Evolutionary conservation across 257 asterid species (phyloP).

Genomic region (Ajuga chamaepitys): DNA sequence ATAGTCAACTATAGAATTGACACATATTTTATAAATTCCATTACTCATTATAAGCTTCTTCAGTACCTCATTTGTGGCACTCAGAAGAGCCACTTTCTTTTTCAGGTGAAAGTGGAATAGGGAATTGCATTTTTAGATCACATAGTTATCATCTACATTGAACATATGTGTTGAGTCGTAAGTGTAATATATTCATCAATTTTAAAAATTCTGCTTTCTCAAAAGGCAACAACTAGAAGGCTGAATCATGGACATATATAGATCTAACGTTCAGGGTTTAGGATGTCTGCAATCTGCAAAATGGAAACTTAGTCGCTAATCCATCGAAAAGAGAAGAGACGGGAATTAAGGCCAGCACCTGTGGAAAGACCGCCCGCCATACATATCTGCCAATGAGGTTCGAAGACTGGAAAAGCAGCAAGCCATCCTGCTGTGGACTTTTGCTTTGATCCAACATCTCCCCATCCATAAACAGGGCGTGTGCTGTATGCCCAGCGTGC

Average conservation of each 20-base stretch:
- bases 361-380: slow-evolving; percentile 98
- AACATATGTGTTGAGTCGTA: neutral
- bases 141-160: neutral
- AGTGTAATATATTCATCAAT: neutral
- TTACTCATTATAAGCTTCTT: neutral
- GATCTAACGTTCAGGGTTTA: neutral
- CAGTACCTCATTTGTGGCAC: neutral
- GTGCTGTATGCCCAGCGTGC: slow-evolving; percentile 95
- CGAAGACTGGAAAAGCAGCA: slow-evolving; percentile 97
- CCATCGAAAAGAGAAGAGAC: neutral
- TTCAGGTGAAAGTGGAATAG: neutral
- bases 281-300: neutral
- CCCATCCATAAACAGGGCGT: slow-evolving; percentile 93
- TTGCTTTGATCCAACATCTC: slow-evolving; percentile 72
- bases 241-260: neutral
- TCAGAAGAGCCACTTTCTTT: neutral
- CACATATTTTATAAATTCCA: neutral
- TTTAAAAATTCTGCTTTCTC: neutral
- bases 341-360: slow-evolving; percentile 32
- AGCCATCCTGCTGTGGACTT: slow-evolving; percentile 99
- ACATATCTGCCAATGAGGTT: slow-evolving; percentile 99
- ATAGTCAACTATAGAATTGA: neutral
- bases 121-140: neutral
- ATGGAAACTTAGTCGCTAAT: neutral
- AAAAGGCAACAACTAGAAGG: neutral